Conservation (phyloP, 176 grass and related monocot species). For the Themeda triandra region DNA sequence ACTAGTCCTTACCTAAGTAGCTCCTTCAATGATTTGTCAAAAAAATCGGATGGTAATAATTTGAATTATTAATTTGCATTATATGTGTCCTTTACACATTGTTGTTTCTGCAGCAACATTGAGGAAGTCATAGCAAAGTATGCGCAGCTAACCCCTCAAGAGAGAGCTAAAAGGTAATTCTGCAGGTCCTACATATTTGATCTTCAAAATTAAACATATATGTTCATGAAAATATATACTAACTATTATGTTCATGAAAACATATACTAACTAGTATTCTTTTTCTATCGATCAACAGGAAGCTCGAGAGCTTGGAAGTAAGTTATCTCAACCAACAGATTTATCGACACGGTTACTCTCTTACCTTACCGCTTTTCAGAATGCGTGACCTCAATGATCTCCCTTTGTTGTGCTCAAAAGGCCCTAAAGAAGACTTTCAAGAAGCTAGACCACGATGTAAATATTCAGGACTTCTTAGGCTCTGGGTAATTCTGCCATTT, state of each 20-base stretch:
- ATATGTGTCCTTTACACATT: neutral
- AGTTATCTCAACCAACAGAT: conserved; percentile 8
- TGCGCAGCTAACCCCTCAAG: conserved; percentile 65
- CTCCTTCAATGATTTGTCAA: neutral
- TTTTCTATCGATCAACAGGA: conserved; percentile 32
- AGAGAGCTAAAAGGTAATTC: conserved; percentile 72
- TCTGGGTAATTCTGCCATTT: conserved; percentile 47
- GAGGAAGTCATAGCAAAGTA: conserved; percentile 63
- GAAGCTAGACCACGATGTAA: conserved; percentile 82
- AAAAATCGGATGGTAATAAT: neutral
- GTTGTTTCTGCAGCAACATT: conserved; percentile 41
- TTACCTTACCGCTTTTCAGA: conserved; percentile 10
- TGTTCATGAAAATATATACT: neutral
- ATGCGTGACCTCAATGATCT: neutral
- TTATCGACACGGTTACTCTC: neutral
- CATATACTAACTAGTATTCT: neutral
- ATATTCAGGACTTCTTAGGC: conserved; percentile 82
- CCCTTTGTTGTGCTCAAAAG: conserved; percentile 40
- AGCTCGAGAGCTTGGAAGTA: conserved; percentile 78
- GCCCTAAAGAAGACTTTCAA: conserved; percentile 84
- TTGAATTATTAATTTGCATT: neutral
- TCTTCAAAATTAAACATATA: neutral
- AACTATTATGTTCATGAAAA: too few relatives aligned
- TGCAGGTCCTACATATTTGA: too few relatives aligned
- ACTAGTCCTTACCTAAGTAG: neutral